Evolutionary conservation across 2,329 filamentous ascomycete species (phyloP).

Genomic region (Metarhizium rileyi): DNA sequence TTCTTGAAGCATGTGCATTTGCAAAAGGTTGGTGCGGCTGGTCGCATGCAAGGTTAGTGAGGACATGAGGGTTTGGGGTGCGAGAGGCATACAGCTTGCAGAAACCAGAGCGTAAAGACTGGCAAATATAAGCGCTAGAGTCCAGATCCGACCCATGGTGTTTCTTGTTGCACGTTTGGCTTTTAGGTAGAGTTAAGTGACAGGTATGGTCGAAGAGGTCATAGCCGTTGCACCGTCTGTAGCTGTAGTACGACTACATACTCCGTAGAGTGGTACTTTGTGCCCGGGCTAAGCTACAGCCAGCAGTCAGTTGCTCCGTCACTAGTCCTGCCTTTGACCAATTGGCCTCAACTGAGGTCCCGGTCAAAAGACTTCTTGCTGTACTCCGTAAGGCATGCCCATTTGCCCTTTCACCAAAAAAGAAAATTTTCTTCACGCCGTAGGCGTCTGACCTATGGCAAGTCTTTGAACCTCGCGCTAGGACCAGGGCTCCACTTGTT

Average conservation of each 20-base stretch:
- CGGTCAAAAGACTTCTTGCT: too few species aligned
- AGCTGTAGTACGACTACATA: too few species aligned
- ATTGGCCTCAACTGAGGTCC: too few species aligned
- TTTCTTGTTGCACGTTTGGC: neutral
- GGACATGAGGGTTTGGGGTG: neutral
- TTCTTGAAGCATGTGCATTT: conserved; percentile 64
- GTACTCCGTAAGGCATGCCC: too few species aligned
- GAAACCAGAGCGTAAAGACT: conserved; percentile 24
- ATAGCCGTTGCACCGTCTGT: too few species aligned
- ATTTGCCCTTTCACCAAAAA: neutral
- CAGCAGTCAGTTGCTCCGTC: too few species aligned
- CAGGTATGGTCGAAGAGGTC: too few species aligned
- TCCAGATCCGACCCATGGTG: conserved; percentile 30
- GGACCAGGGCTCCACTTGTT: conserved; percentile 1
- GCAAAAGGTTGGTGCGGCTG: conserved; percentile 55
- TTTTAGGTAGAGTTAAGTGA: neutral
- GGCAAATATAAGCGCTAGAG: conserved; percentile 27
- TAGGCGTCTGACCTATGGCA: neutral
- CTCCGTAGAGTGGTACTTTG: too few species aligned
- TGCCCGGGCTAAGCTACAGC: too few species aligned
- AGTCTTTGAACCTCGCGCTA: neutral
- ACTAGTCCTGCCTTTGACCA: too few species aligned
- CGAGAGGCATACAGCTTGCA: conserved; percentile 31
- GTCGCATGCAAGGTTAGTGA: conserved; percentile 13
- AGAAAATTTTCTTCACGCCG: conserved; percentile 1